These are phyloP conservation scores for Paraphysoderma sedebokerense DNA, from an alignment of 371 early-diverging fungal species.

Conservation along the genomic window DNA sequence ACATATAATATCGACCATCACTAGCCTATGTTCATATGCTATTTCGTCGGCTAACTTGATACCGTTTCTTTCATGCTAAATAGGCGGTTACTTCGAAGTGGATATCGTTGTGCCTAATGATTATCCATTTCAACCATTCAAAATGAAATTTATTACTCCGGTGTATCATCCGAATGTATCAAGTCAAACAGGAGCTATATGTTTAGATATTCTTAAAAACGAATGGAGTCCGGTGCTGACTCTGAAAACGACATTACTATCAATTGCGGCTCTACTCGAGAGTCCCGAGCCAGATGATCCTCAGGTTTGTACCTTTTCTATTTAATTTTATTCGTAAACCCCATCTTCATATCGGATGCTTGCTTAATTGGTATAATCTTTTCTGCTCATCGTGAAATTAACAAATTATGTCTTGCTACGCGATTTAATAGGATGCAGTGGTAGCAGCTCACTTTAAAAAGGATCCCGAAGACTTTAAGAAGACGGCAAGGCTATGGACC, in stretches of 20 bases:
- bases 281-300: constrained; percentile 55
- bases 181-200: constrained; percentile 39
- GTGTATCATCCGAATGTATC: constrained; percentile 76
- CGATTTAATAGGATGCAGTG: constrained; percentile 14
- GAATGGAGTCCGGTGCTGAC: constrained; percentile 78
- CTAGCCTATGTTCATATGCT: no score
- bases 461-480: constrained; percentile 9
- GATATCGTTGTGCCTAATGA: constrained; percentile 32
- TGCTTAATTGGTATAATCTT: not conserved
- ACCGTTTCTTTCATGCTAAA: no score
- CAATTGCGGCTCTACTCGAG: constrained; percentile 46
- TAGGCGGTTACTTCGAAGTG: constrained; percentile 39
- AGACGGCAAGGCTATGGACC: constrained; percentile 19
- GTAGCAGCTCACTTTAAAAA: constrained; percentile 18
- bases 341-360: no score
- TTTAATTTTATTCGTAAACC: no score
- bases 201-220: constrained; percentile 60
- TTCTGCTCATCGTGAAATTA: not conserved
- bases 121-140: constrained; percentile 61
- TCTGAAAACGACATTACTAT: constrained; percentile 45
- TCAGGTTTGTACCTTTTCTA: constrained; percentile 17
- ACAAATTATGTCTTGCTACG: not conserved
- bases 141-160: constrained; percentile 47
- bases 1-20: no score
- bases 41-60: no score